Conservation (phyloP, 2,329 filamentous ascomycete genomes). For the Blumeria graminis region DNA sequence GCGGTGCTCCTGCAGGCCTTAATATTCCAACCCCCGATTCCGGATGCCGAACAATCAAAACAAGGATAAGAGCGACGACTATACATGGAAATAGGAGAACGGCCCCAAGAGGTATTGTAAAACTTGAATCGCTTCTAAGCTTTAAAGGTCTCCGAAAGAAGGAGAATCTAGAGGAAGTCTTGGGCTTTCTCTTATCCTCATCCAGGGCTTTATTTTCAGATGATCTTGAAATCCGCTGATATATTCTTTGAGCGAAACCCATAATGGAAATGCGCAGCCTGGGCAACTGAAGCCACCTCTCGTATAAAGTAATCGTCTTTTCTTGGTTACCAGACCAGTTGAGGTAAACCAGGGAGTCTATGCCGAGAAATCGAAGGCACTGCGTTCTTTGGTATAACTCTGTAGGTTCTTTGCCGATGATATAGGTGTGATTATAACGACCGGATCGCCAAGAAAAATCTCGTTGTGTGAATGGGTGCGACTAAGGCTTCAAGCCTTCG, state of each 20-base stretch:
- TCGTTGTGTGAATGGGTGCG: slow-evolving; percentile 12
- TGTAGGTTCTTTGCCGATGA: no score
- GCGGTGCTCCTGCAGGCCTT: slow-evolving; percentile 70
- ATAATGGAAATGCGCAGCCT: slow-evolving; percentile 15
- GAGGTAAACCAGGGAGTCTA: no score
- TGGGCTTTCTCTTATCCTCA: slow-evolving; percentile 20
- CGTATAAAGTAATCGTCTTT: no score
- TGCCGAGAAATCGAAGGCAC: background rate
- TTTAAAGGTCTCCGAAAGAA: slow-evolving; percentile 75
- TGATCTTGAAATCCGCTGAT: slow-evolving; percentile 24
- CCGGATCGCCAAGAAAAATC: background rate
- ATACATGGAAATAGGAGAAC: slow-evolving; percentile 82
- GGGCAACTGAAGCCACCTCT: background rate
- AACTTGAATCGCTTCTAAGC: slow-evolving; percentile 70
- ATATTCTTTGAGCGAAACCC: slow-evolving; percentile 27
- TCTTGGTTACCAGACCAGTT: no score
- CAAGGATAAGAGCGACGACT: slow-evolving; percentile 70
- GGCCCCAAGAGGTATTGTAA: slow-evolving; percentile 79
- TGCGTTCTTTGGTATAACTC: no score
- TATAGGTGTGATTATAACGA: no score
- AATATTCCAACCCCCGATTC: slow-evolving; percentile 59
- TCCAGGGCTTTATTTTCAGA: slow-evolving; percentile 20
- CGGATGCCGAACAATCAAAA: slow-evolving; percentile 75
- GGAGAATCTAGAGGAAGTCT: slow-evolving; percentile 30
- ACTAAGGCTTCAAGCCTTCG: slow-evolving; percentile 5